phyloP scores from a whole-genome alignment of 1,284 basidiomycete genomes.

The Peniophora sp. region DNA sequence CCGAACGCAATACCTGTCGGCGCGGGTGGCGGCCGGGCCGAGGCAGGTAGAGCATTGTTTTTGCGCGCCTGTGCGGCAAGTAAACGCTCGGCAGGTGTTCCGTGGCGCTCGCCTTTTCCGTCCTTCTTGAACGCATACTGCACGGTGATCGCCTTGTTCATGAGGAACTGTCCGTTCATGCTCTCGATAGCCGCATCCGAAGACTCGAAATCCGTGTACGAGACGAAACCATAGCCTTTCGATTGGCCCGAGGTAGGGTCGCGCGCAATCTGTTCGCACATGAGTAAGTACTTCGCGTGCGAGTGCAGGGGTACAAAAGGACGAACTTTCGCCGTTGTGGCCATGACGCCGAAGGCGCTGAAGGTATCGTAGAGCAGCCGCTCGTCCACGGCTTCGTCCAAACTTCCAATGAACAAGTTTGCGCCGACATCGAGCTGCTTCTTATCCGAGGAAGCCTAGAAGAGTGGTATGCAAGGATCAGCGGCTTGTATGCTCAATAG shows the following conservation, averaged over 20 bases:
- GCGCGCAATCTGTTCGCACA: conserved; percentile 69
- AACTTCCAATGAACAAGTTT: conserved; percentile 92
- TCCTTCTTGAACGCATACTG: conserved; percentile 99
- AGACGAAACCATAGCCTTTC: conserved; percentile 96
- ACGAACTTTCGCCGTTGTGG: conserved; percentile 88
- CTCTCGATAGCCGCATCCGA: conserved; percentile 94
- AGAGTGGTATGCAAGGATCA: conserved; percentile 2
- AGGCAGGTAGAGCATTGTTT: conserved; percentile 80
- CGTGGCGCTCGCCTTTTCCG: conserved; percentile 95
- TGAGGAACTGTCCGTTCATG: conserved; percentile 95
- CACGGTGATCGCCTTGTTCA: conserved; percentile 95
- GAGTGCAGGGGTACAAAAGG: conserved; percentile 4
- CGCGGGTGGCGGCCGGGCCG: conserved; percentile 60
- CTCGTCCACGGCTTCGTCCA: conserved; percentile 94
- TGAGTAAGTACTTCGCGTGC: not conserved
- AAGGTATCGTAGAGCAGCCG: conserved; percentile 91
- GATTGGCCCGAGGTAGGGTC: conserved; percentile 81
- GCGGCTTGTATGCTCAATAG: conserved; percentile 2
- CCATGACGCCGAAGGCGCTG: conserved; percentile 88
- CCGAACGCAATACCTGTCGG: conserved; percentile 53
- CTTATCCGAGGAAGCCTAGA: conserved; percentile 87
- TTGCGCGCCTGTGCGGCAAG: conserved; percentile 93
- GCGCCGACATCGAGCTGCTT: conserved; percentile 98
- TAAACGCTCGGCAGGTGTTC: conserved; percentile 90
- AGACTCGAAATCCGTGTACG: conserved; percentile 95